Evolutionary conservation across 108 stramenopile species (phyloP).

Genomic region (Bacterosira constricta): DNA sequence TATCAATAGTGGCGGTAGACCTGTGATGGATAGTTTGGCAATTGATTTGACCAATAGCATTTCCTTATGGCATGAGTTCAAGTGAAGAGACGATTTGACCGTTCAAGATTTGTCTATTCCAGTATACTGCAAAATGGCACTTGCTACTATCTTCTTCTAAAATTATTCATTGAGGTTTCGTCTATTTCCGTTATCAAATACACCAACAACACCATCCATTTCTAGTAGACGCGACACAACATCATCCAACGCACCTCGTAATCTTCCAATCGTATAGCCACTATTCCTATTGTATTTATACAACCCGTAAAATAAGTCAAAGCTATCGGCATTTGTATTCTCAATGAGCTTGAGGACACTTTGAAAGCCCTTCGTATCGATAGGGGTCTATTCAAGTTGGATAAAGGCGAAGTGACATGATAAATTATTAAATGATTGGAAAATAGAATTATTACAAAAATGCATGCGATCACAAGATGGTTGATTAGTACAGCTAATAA

Average conservation of each 20-base stretch:
- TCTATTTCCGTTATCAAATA: background rate
- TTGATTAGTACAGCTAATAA: too few relatives aligned
- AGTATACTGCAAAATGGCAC: background rate
- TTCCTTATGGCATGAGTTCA: conserved; percentile 66
- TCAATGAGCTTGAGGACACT: conserved; percentile 91
- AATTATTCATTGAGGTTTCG: background rate
- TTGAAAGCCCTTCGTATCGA: conserved; percentile 98
- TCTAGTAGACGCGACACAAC: conserved; percentile 42
- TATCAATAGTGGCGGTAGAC: conserved; percentile 60
- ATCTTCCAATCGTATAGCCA: conserved; percentile 39
- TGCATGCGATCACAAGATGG: too few relatives aligned
- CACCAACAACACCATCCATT: conserved; percentile 18
- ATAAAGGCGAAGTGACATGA: conserved; percentile 43
- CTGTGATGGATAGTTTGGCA: conserved; percentile 74
- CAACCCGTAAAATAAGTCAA: conserved; percentile 97
- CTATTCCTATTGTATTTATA: conserved; percentile 92
- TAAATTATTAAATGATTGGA: conserved; percentile 33
- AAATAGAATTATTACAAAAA: too few relatives aligned
- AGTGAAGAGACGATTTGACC: conserved; percentile 35
- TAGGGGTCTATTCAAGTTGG: too few relatives aligned
- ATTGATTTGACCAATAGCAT: conserved; percentile 63
- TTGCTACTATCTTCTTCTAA: background rate
- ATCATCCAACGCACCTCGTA: conserved; percentile 50
- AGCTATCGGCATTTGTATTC: conserved; percentile 94
- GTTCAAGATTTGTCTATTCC: background rate